Conservation (phyloP, 352 stramenopile genomes). For the Saprolegnia parasitica region DNA sequence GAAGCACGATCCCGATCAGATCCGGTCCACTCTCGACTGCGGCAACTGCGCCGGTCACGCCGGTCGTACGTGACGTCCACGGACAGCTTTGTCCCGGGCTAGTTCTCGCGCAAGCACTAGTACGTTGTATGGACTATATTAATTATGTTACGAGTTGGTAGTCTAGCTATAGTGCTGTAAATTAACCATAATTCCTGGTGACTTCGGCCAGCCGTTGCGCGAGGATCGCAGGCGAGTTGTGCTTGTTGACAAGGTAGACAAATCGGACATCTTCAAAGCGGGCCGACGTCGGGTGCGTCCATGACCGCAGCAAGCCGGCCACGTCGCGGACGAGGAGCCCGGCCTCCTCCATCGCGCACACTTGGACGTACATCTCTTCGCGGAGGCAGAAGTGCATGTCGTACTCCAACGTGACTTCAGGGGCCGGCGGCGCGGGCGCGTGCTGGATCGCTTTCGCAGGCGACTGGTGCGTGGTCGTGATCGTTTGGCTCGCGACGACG, state of each 20-base stretch:
- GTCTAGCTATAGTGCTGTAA: too few relatives aligned
- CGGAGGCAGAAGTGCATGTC: constrained; percentile 80
- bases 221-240: constrained; percentile 63
- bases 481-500: constrained; percentile 70
- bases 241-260: constrained; percentile 85
- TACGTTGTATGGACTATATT: too few relatives aligned
- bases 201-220: constrained; percentile 51
- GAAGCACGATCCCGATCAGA: too few relatives aligned
- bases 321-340: constrained; percentile 60
- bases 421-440: constrained; percentile 18
- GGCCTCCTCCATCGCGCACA: constrained; percentile 74
- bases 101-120: too few relatives aligned
- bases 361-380: constrained; percentile 83
- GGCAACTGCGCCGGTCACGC: too few relatives aligned
- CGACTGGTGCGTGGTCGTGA: constrained; percentile 46
- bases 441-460: constrained; percentile 35
- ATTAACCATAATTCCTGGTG: constrained; percentile 22
- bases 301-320: constrained; percentile 61
- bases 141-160: too few relatives aligned
- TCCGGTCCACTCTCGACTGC: too few relatives aligned
- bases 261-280: constrained; percentile 85
- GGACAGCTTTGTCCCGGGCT: too few relatives aligned
- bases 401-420: constrained; percentile 10
- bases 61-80: too few relatives aligned
- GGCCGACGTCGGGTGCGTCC: constrained; percentile 80